A percentile compares a stretch with the other conserved stretches of the same genome.
These are phyloP conservation scores for Fusarium duplospermum DNA, from an alignment of 2,329 filamentous ascomycete species.

Conservation along the genomic window DNA sequence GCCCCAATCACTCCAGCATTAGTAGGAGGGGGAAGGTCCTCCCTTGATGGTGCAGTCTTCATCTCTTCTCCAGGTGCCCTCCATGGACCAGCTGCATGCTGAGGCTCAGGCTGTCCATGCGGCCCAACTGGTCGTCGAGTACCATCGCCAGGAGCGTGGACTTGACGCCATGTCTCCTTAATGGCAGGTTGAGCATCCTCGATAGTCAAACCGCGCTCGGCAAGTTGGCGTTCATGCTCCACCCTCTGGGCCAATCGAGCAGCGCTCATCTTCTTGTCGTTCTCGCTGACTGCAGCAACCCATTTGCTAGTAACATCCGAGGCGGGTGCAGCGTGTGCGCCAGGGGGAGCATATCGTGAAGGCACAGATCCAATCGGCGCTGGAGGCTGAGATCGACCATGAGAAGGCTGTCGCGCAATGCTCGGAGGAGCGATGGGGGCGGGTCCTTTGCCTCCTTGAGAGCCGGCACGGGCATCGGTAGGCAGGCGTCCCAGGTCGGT, in stretches of 20 bases:
- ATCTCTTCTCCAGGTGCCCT: constrained; percentile 46
- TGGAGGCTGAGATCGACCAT: constrained; percentile 46
- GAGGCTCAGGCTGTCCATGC: constrained; percentile 44
- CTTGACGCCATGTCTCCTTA: constrained; percentile 66
- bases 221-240: constrained; percentile 57
- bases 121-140: constrained; percentile 45
- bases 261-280: constrained; percentile 58
- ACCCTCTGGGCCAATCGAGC: constrained; percentile 53
- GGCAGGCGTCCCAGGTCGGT: constrained; percentile 65
- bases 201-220: constrained; percentile 57
- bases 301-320: constrained; percentile 55
- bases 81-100: constrained; percentile 47
- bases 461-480: constrained; percentile 50
- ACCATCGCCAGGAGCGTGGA: constrained; percentile 52
- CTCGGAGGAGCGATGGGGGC: constrained; percentile 58
- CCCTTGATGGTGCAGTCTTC: constrained; percentile 24
- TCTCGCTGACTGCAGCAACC: constrained; percentile 56
- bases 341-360: constrained; percentile 44
- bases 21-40: constrained; percentile 37
- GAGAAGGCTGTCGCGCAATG: constrained; percentile 38
- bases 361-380: constrained; percentile 49
- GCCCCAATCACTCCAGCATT: constrained; percentile 46
- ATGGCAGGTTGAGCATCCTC: constrained; percentile 61
- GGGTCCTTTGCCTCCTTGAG: constrained; percentile 54
- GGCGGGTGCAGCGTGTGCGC: constrained; percentile 45